These are phyloP conservation scores for Colletotrichum nymphaeae DNA, from an alignment of 2,329 filamentous ascomycete species.

Conservation along the genomic window DNA sequence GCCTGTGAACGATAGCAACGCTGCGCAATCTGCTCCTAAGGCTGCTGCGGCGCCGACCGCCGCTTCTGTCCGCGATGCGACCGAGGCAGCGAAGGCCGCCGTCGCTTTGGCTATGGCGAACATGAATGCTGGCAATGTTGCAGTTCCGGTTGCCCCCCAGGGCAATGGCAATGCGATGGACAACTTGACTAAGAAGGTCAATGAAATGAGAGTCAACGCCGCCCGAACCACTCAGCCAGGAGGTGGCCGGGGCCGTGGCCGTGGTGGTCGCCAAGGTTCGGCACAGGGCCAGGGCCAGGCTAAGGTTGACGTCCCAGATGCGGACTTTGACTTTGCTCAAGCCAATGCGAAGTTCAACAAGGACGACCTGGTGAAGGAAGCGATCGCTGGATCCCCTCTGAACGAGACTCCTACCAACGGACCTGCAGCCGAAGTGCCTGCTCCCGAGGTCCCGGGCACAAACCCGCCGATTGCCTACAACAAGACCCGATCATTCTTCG, in stretches of 20 bases:
- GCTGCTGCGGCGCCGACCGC: conserved; percentile 43
- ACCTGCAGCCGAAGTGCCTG: conserved; percentile 47
- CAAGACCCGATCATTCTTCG: conserved; percentile 92
- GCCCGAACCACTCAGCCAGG: conserved; percentile 44
- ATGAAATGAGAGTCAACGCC: conserved; percentile 79
- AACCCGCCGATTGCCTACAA: conserved; percentile 74
- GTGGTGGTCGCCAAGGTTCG: conserved; percentile 55
- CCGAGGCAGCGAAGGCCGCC: conserved; percentile 79
- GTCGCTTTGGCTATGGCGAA: conserved; percentile 86
- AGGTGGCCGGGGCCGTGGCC: conserved; percentile 59
- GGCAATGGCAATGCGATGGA: conserved; percentile 65
- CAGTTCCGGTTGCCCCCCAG: conserved; percentile 37
- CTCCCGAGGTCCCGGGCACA: conserved; percentile 38
- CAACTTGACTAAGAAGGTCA: conserved; percentile 79
- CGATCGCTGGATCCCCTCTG: conserved; percentile 80
- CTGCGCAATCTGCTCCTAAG: conserved; percentile 40
- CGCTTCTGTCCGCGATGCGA: conserved; percentile 71
- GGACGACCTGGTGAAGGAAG: conserved; percentile 80
- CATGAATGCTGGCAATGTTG: conserved; percentile 57
- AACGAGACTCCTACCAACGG: conserved; percentile 60
- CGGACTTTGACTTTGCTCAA: conserved; percentile 90
- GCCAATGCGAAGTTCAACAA: conserved; percentile 62
- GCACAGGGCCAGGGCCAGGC: conserved; percentile 66
- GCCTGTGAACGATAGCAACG: conserved; percentile 38
- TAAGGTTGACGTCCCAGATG: conserved; percentile 88